phyloP scores from a whole-genome alignment of 352 stramenopile species.

The Globisporangium rhizosaccharum region DNA sequence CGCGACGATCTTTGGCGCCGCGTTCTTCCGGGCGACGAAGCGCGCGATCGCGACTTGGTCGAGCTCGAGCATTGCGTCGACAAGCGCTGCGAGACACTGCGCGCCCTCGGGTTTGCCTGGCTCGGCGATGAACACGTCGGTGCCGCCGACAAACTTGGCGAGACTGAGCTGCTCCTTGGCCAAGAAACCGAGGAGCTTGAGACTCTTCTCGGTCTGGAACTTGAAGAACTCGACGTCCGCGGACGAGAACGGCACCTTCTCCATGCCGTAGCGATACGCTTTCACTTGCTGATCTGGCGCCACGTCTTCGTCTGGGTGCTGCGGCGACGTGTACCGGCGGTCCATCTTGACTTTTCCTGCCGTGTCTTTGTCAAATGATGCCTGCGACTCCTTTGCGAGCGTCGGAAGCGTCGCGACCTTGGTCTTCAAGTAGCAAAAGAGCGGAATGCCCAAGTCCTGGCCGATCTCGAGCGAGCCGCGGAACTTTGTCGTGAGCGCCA shows the following conservation, averaged over 20 bases:
- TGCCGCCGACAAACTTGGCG: conserved; percentile 53
- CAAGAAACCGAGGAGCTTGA: conserved; percentile 76
- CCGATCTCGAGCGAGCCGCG: conserved; percentile 70
- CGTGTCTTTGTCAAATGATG: conserved; percentile 52
- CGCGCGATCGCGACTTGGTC: conserved; percentile 65
- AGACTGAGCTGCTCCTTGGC: conserved; percentile 39
- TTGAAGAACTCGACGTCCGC: conserved; percentile 81
- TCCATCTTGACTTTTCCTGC: conserved; percentile 67
- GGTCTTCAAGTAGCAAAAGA: conserved; percentile 79
- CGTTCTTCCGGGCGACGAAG: conserved; percentile 77
- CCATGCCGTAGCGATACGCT: conserved; percentile 71
- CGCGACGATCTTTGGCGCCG: conserved; percentile 67
- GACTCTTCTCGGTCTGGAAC: conserved; percentile 68
- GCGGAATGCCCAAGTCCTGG: conserved; percentile 47
- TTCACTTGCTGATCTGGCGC: conserved; percentile 69
- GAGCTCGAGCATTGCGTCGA: conserved; percentile 58
- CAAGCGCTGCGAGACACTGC: conserved; percentile 50
- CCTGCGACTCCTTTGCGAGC: conserved; percentile 65
- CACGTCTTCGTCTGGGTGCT: conserved; percentile 69
- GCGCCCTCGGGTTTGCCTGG: conserved; percentile 60
- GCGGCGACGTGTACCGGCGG: conserved; percentile 56
- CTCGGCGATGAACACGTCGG: conserved; percentile 75
- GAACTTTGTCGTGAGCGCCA: conserved; percentile 72
- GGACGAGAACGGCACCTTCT: conserved; percentile 77
- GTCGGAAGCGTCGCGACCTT: conserved; percentile 68